Evolutionary conservation across 805 yeast species (phyloP), one percentile per base, ranked within the genome.

Genomic region (Metschnikowia reukaufii): DNA sequence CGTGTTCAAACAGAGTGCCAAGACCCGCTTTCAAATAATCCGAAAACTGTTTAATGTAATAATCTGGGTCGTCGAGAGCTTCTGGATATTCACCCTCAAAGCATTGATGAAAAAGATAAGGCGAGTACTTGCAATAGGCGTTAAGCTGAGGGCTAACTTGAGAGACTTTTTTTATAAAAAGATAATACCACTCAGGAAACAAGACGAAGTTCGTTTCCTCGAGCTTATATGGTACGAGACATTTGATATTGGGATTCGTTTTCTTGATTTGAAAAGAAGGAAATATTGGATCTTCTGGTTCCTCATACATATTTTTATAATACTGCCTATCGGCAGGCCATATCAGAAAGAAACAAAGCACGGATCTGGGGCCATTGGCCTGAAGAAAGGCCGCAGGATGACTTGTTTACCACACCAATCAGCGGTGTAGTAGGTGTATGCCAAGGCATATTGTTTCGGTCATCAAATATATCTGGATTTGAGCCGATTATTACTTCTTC

Each of bases 171-270:
- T 20, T 19, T 21, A 36, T 21, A 15, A 36, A 21, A 16, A 36
- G 39, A 36, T 19, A 20, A 23, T 36, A 36, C 39, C 39, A 36
- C 21, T 36, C 39, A 9, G 39, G 29, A 36, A 36, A 36, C 16
- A 36, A 21, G 17, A 21, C 18, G 5, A 21, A 6, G 8, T 36
- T 36, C n/a, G n/a, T 8, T 16, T 20, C 10, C 25, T 36, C 39
- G 29, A 36, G 39, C 15, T 36, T 36, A 15, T 36, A 36, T 16
- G 39, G 39, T 16, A 21, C 29, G 21, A 36, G 29, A 12, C 29
- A 27, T 20, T 34, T 34, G 13, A 10, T 17, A 9, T 34, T 12
- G 36, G 6, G 10, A 17, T n/a, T 9, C 29, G 12, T 25, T 25
- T 25, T 9, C 29, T 25, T 25, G 29, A 3, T 13, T 25, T 9